These are phyloP conservation scores for Plasmodium sp. DNA, from an alignment of 169 alveolate genomes.

Conservation along the genomic window DNA sequence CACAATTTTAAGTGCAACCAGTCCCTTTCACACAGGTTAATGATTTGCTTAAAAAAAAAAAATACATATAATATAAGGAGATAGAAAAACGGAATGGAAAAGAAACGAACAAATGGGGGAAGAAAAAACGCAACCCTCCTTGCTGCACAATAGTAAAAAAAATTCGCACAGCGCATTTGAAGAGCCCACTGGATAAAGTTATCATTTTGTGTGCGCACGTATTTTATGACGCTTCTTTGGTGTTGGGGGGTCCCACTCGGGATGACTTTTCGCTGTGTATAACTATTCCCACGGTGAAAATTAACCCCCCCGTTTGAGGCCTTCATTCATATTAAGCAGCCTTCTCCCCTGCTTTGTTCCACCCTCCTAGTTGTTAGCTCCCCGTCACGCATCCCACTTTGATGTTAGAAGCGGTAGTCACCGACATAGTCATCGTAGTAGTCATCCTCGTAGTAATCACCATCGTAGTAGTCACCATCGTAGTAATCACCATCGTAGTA, in stretches of 20 bases:
- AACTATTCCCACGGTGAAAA: not conserved
- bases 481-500: not conserved
- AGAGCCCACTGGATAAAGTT: not conserved
- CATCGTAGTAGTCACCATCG: not conserved
- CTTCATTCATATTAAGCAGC: not conserved
- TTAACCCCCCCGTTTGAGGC: not conserved
- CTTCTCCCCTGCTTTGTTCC: not conserved
- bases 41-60: not conserved
- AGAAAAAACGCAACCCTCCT: not conserved
- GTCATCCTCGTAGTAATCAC: not conserved
- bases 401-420: not conserved
- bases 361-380: not conserved
- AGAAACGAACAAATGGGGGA: not conserved
- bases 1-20: constrained; percentile 2
- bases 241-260: not conserved
- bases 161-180: not conserved
- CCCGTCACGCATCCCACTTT: not conserved
- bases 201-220: not conserved
- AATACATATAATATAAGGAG: not conserved
- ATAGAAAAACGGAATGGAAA: not conserved
- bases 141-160: not conserved
- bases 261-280: not conserved
- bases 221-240: not conserved
- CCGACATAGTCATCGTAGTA: not conserved
- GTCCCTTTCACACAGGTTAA: not conserved